phyloP scores from a whole-genome alignment of 139 green algal species.

The Asterochloris erici region DNA sequence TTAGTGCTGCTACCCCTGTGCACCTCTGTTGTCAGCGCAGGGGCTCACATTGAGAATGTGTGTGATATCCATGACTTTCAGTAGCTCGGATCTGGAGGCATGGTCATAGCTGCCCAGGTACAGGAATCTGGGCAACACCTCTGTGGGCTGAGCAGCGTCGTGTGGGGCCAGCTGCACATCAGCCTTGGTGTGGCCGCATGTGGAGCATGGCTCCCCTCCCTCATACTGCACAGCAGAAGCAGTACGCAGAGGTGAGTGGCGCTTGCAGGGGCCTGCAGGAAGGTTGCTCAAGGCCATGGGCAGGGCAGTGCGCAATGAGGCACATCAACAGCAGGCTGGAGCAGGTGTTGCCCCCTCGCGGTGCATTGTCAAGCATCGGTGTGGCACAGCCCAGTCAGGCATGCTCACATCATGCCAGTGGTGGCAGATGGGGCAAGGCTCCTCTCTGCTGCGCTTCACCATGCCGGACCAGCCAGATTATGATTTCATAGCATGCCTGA shows the following conservation, averaged over 20 bases:
- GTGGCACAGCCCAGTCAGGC: background rate
- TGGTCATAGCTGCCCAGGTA: slow-evolving; percentile 91
- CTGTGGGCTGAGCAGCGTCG: slow-evolving; percentile 52
- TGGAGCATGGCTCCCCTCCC: slow-evolving; percentile 69
- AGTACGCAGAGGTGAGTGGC: background rate
- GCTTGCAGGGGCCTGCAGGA: background rate
- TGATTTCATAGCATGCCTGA: background rate
- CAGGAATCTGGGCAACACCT: slow-evolving; percentile 76
- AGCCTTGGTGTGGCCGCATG: slow-evolving; percentile 70
- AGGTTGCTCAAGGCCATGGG: too few species aligned
- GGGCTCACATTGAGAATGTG: slow-evolving; percentile 84
- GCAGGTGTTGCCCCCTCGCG: background rate
- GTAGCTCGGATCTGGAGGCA: slow-evolving; percentile 75
- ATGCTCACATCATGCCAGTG: slow-evolving; percentile 86
- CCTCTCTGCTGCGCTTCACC: slow-evolving; percentile 70
- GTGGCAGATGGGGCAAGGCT: slow-evolving; percentile 78
- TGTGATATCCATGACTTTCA: slow-evolving; percentile 77
- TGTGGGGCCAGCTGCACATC: slow-evolving; percentile 25
- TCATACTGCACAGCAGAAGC: slow-evolving; percentile 53
- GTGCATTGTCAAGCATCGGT: background rate
- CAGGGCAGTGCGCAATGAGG: too few species aligned
- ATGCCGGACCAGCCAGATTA: background rate
- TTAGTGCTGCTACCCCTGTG: background rate
- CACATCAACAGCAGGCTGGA: too few species aligned
- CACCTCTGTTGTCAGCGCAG: too few species aligned